Base-by-base conservation (phyloP, 2,329 filamentous ascomycete species). In the Trichoderma guizhouense region DNA sequence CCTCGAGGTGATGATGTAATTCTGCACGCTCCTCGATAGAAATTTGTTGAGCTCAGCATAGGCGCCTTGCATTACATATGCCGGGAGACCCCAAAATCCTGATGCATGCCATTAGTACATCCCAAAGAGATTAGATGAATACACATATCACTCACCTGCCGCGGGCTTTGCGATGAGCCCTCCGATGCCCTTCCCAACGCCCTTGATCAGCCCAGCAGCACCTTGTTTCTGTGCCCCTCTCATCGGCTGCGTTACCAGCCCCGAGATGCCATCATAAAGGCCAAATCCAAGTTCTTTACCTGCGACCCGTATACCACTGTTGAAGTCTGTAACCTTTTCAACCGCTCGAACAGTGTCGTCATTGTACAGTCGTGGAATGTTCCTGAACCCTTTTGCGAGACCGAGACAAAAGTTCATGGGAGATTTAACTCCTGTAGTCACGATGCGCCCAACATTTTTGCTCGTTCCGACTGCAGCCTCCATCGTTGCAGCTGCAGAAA, bases 381-480 rank as follows among this genome's bases (percentile, higher is more conserved):
- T 97, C 78, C 95, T 92, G 79, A 97, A 97, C 0, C 95, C 95
- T 79, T 92, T 92, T 0, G 94, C 92, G 47, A 97, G 82, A 1
- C 92, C 92, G 55, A 97, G 82, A 53, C 93, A 93, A 74, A 97
- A 92, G 79, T 97, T 93, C 86, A 96, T 91, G 0, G 94, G 95
- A 2, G 91, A 91, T 76, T 92, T 93, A 72, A 95, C 85, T 6
- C 92, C 89, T n/a, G 92, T 90, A 12, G 87, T 87, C 6, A 95
- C 89, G 62, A 96, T 91, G n/a, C 90, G 88, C 26, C 89, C 87
- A 43, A 94, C 87, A 2, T 91, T 90, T 75, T 89, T 91, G 1
- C 89, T 87, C 8, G 92, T 90, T 61, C 88, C 89, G 14, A 92
- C 82, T 2, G 89, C 90, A 30, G 87, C 86, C 21, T 92, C 90